Evolutionary conservation across 2,329 filamentous ascomycete genomes (phyloP).

Genomic region (Curvularia eragrostidis): DNA sequence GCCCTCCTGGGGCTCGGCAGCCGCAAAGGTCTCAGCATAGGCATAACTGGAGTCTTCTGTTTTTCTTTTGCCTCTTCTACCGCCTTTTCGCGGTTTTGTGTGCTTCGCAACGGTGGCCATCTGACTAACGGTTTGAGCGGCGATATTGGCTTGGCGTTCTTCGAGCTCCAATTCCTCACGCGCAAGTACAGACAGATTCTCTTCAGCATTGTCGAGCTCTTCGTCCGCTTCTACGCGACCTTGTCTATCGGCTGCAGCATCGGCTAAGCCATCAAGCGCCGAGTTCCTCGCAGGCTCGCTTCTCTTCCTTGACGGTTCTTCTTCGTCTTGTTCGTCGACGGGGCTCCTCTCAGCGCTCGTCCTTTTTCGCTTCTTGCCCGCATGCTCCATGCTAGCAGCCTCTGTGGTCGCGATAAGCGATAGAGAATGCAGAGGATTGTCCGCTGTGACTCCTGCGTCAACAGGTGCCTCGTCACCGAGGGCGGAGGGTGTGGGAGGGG

Average conservation of each 20-base stretch:
- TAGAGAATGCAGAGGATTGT: constrained; percentile 41
- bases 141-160: constrained; percentile 45
- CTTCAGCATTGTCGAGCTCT: constrained; percentile 60
- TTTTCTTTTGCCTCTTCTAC: constrained; percentile 60
- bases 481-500: constrained; percentile 38
- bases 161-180: constrained; percentile 45
- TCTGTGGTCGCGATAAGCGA: constrained; percentile 43
- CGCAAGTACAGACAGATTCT: constrained; percentile 40
- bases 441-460: constrained; percentile 25
- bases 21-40: constrained; percentile 55
- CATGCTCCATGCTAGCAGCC: constrained; percentile 39
- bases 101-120: constrained; percentile 47
- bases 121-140: constrained; percentile 41
- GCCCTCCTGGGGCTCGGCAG: constrained; percentile 69
- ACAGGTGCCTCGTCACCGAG: constrained; percentile 23
- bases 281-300: constrained; percentile 36
- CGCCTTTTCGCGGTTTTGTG: constrained; percentile 47
- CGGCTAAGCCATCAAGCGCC: constrained; percentile 41
- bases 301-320: constrained; percentile 50
- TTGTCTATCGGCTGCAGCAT: constrained; percentile 34
- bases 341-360: constrained; percentile 50
- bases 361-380: constrained; percentile 55
- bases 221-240: constrained; percentile 51
- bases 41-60: constrained; percentile 48
- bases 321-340: constrained; percentile 39